Evolutionary conservation across 257 asterid genomes (phyloP).

Genomic region (Cruciata laevipes): DNA sequence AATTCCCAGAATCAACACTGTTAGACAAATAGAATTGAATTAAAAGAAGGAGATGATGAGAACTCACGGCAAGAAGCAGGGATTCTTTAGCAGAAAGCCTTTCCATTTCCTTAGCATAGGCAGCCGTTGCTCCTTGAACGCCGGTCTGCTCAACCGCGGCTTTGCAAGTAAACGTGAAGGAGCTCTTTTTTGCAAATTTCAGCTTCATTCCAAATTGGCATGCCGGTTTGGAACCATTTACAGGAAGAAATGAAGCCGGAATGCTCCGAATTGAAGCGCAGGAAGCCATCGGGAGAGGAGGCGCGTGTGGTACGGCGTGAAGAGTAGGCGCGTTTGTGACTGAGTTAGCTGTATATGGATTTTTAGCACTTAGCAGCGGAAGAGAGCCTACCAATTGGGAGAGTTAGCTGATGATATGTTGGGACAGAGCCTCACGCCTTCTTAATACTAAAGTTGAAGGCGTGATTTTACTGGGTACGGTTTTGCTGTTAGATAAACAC

Average conservation of each 20-base stretch:
- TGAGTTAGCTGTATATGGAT: neutral
- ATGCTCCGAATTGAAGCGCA: neutral
- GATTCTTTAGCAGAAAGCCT: constrained; percentile 92
- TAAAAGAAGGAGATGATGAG: neutral
- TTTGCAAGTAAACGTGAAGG: constrained; percentile 19
- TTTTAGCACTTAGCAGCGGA: neutral
- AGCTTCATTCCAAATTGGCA: constrained; percentile 1
- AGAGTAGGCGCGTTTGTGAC: neutral
- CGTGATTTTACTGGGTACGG: neutral
- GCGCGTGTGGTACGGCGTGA: neutral
- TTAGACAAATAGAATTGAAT: neutral
- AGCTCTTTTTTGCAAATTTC: constrained; percentile 12
- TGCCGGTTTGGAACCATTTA: neutral
- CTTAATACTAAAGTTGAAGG: neutral
- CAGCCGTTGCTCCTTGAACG: constrained; percentile 69
- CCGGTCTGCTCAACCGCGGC: constrained; percentile 64
- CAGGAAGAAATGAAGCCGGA: neutral
- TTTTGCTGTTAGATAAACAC: neutral
- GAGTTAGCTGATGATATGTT: neutral
- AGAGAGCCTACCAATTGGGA: neutral
- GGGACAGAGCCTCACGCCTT: neutral
- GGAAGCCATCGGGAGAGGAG: constrained; percentile 8
- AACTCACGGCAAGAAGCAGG: constrained; percentile 69
- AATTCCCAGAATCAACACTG: constrained; percentile 4
- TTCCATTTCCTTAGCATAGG: constrained; percentile 88